Percentiles rank a stretch among this genome's conserved stretches.
Evolutionary conservation across 2,329 filamentous ascomycete genomes (phyloP).

Genomic region (Stachybotrys echinatus): DNA sequence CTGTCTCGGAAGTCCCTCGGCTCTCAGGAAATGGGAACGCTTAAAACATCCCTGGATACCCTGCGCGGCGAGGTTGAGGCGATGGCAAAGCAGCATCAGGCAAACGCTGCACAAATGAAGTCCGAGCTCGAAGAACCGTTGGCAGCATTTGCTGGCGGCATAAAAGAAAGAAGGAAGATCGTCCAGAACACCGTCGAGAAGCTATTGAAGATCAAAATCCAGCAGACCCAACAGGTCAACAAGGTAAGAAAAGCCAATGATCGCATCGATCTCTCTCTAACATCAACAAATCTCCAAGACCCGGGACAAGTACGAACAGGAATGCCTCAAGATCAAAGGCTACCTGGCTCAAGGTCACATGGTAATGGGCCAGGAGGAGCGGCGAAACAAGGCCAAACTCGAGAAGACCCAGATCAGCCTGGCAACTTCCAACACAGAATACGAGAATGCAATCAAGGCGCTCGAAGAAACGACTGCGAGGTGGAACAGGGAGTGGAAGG

Average conservation of each 20-base stretch:
- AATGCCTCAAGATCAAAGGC: slow-evolving; percentile 96
- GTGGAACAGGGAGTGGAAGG: slow-evolving; percentile 99
- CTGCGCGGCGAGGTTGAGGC: slow-evolving; percentile 84
- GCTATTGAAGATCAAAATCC: slow-evolving; percentile 84
- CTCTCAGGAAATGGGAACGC: slow-evolving; percentile 77
- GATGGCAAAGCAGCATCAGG: slow-evolving; percentile 90
- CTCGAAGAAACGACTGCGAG: slow-evolving; percentile 91
- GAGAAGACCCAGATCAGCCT: slow-evolving; percentile 98
- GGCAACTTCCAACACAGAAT: slow-evolving; percentile 85
- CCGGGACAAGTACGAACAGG: slow-evolving; percentile 92
- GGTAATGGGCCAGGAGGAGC: slow-evolving; percentile 99
- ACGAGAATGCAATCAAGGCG: slow-evolving; percentile 86
- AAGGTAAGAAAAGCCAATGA: slow-evolving; percentile 54
- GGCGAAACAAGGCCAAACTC: slow-evolving; percentile 97
- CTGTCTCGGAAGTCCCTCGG: slow-evolving; percentile 85
- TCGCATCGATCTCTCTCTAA: not conserved
- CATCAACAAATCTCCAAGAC: slow-evolving; percentile 47
- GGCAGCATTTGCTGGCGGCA: slow-evolving; percentile 82
- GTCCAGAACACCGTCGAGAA: slow-evolving; percentile 93
- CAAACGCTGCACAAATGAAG: slow-evolving; percentile 91
- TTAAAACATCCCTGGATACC: slow-evolving; percentile 80
- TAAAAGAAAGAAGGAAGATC: slow-evolving; percentile 96
- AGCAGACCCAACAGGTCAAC: slow-evolving; percentile 86
- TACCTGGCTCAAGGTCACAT: slow-evolving; percentile 98
- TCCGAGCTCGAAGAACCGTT: slow-evolving; percentile 91